Base-by-base conservation (phyloP, 2,329 filamentous ascomycete species). In the Phialemoniopsis sp. region DNA sequence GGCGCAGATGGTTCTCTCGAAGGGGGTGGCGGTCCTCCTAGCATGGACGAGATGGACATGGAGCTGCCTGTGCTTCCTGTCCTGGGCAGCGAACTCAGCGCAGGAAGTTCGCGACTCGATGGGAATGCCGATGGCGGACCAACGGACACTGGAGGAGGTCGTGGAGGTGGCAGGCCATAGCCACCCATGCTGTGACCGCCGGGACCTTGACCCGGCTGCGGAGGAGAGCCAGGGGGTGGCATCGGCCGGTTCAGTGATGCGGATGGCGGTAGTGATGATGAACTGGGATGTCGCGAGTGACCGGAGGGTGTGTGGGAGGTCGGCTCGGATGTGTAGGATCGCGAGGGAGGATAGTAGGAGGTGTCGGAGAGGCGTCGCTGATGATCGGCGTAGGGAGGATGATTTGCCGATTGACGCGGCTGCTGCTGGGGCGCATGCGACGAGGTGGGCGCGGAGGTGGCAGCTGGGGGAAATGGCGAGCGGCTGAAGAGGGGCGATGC, bases 11-110 rank as follows among this genome's bases (percentile, higher is more conserved):
- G 44, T 7, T 65, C 61, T 3, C 65, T 60, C 10, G 61, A 57
- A 31, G 58, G 59, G 4, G 56, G 57, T 4, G 66, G 62, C 35
- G 73, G 70, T 1, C 72, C 73, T 14, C 76, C 76, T 6, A 80
- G 60, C 73, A 80, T 78, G 6, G 75, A 72, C 2, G 74, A 78
- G 57, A 80, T 79, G 15, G 76, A 79, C 76, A 80, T 80, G 54
- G 72, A 73, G 54, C 73, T 76, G 32, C 69, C 67, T 1, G 63
- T 63, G 40, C 62, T 67, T 17, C 63, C 67, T 4, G 70, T 62
- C 42, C 76, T 65, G 18, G 69, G 56, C 15, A 80, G 58, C 12
- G 72, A 64, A 19, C 66, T 61, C 12, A 80, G 62, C 2, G 76
- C 70, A 1, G 75, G 72, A 13, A 77, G 58, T 41, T 76, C 70